phyloP scores from a whole-genome alignment of 768 basidiomycete species.

The Mycena capillaripes region DNA sequence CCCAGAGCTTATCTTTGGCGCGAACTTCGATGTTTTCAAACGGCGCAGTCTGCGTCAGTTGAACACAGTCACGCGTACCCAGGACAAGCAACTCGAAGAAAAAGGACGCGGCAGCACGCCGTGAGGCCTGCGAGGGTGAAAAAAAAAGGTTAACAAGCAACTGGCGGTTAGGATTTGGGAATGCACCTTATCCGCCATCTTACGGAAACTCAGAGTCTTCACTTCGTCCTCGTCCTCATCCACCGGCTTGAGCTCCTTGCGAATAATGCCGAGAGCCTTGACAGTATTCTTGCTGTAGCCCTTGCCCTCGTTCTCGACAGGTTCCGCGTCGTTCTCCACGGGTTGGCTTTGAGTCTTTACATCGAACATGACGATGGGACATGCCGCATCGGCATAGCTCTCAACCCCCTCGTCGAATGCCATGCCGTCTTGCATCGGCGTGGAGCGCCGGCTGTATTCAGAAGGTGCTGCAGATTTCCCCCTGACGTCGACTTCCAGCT shows the following conservation, averaged over 20 bases:
- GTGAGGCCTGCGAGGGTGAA: slow-evolving; percentile 82
- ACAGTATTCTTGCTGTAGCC: slow-evolving; percentile 93
- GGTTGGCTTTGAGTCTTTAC: slow-evolving; percentile 68
- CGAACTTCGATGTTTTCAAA: slow-evolving; percentile 91
- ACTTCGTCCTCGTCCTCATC: slow-evolving; percentile 63
- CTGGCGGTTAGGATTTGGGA: background rate
- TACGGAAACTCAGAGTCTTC: slow-evolving; percentile 81
- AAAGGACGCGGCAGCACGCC: slow-evolving; percentile 93
- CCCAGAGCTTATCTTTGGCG: slow-evolving; percentile 90
- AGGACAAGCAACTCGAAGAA: slow-evolving; percentile 98
- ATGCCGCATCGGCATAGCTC: slow-evolving; percentile 76
- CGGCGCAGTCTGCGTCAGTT: slow-evolving; percentile 77
- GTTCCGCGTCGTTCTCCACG: slow-evolving; percentile 53
- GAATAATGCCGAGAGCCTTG: slow-evolving; percentile 83
- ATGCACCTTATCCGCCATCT: slow-evolving; percentile 82
- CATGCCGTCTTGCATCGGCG: slow-evolving; percentile 70
- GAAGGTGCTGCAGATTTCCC: slow-evolving; percentile 68
- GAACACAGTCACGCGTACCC: slow-evolving; percentile 92
- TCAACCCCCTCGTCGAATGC: slow-evolving; percentile 72
- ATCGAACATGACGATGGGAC: slow-evolving; percentile 89
- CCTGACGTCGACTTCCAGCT: slow-evolving; percentile 58
- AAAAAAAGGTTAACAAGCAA: background rate
- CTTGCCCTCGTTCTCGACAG: slow-evolving; percentile 67
- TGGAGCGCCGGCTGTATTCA: slow-evolving; percentile 74
- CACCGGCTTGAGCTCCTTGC: slow-evolving; percentile 75